Evolutionary conservation across 345 rosid genomes (phyloP).

Genomic region (Orychophragmus violaceus): DNA sequence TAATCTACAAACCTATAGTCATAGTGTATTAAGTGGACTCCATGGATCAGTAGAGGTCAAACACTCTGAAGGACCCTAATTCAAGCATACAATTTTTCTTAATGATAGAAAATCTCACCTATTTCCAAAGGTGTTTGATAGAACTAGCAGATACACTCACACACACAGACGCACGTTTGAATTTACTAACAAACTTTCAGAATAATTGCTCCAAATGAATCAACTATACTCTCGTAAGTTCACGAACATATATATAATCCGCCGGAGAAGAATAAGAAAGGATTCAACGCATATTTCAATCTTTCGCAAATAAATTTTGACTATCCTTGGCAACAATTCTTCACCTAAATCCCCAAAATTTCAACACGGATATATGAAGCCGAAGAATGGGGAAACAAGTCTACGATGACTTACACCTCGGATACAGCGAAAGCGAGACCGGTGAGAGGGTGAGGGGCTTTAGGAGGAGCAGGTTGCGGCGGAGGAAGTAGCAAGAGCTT

Average conservation of each 20-base stretch:
- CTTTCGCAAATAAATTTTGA: background rate
- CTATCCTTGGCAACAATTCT: background rate
- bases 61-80: background rate
- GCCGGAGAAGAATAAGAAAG: background rate
- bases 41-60: background rate
- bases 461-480: constrained; percentile 96
- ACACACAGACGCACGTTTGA: background rate
- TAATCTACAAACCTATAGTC: background rate
- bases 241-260: background rate
- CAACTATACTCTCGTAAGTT: background rate
- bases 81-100: too few species aligned
- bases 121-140: too few species aligned
- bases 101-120: too few species aligned
- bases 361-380: background rate
- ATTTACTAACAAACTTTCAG: background rate
- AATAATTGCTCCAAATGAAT: background rate
- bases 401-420: constrained; percentile 48
- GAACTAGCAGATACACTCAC: background rate
- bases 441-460: constrained; percentile 94
- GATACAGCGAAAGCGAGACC: constrained; percentile 78
- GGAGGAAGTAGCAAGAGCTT: constrained; percentile 85
- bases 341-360: background rate
- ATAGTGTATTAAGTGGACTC: background rate
- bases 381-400: background rate
- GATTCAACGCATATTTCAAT: background rate